Evolutionary conservation across 441 rosid genomes (phyloP), one percentile per base, ranked within the genome.

Genomic region (Populus hybrid): DNA sequence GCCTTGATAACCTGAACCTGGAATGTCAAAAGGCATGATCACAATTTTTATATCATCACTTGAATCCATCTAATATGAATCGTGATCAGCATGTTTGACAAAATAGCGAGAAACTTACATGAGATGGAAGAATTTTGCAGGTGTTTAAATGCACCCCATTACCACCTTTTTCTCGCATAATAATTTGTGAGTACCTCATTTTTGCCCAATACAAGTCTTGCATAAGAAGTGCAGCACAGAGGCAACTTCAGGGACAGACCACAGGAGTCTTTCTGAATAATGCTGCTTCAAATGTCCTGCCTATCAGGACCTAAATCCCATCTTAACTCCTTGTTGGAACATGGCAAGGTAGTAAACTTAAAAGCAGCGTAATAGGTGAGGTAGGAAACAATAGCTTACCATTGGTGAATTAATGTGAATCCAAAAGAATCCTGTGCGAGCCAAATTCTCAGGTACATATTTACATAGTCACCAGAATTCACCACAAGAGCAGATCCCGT

Each of bases 401-500:
- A n/a, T n/a, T n/a, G n/a, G n/a, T n/a, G n/a, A n/a, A n/a, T n/a
- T n/a, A n/a, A n/a, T n/a, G n/a, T n/a, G n/a, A 72, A 71, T 23
- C 59, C 61, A 30, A 12, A 65, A 34, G 68, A 35, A 21, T 16
- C 21, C 76, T 32, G 1, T 7, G 20, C 28, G 40, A 40, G 36
- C n/a, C 21, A 69, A 69, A 18, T 28, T 78, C 10, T 72, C 65
- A 64, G n/a, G n/a, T 1, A 26, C 36, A 46, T 24, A 36, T 4
- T 35, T 16, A 4, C 71, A 35, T 16, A 34, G 36, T 89, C 82
- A 95, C 92, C 94, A 93, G 80, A 83, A 90, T 78, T 95, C 94
- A 74, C 91, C 91, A 71, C 98, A 95, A 79, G 97, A 93, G 82
- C 97, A 93, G 34, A 76, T 20, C 65, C 97, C 97, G 80, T 76